A percentile compares a stretch with the other conserved stretches of the same genome.
phyloP scores from a whole-genome alignment of 805 yeast species.

The Priceomyces melissophilus region DNA sequence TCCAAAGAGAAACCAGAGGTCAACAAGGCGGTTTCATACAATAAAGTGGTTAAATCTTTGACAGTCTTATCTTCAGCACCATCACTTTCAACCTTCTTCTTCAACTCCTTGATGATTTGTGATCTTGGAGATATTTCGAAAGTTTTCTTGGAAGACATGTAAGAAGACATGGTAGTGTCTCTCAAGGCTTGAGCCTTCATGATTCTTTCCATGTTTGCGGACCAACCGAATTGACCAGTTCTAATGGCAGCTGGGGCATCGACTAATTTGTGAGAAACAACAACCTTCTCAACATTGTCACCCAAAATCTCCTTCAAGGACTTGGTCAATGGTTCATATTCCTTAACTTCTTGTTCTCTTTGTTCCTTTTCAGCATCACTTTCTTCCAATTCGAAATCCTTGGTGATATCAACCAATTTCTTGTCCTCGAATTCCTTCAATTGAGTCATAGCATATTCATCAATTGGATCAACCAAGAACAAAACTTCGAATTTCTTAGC shows the following conservation, averaged over 20 bases:
- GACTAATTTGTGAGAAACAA: slow-evolving; percentile 93
- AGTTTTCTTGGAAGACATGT: slow-evolving; percentile 99
- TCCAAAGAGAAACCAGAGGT: slow-evolving; percentile 99
- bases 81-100: slow-evolving; percentile 92
- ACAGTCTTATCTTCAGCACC: slow-evolving; percentile 99
- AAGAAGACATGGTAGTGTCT: slow-evolving; percentile 97
- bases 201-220: slow-evolving; percentile 99
- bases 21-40: slow-evolving; percentile 96
- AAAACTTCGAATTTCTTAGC: slow-evolving; percentile 98
- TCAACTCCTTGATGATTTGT: slow-evolving; percentile 91
- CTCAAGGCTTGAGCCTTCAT: slow-evolving; percentile 99
- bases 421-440: slow-evolving; percentile 99
- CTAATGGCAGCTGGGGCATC: slow-evolving; percentile 99
- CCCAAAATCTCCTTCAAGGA: slow-evolving; percentile 96
- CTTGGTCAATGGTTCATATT: slow-evolving; percentile 89
- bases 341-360: slow-evolving; percentile 91
- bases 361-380: slow-evolving; percentile 94
- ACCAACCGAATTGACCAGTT: slow-evolving; percentile 99
- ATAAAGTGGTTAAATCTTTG: slow-evolving; percentile 91
- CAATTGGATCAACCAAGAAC: slow-evolving; percentile 98
- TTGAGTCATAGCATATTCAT: slow-evolving; percentile 99
- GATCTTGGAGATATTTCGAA: slow-evolving; percentile 98
- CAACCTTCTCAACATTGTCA: slow-evolving; percentile 98
- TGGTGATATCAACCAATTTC: slow-evolving; percentile 97
- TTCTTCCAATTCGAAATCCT: slow-evolving; percentile 98